Evolutionary conservation across 2,329 filamentous ascomycete genomes (phyloP), one percentile per base, ranked within the genome.

Genomic region (Pseudogymnoascus sp.): DNA sequence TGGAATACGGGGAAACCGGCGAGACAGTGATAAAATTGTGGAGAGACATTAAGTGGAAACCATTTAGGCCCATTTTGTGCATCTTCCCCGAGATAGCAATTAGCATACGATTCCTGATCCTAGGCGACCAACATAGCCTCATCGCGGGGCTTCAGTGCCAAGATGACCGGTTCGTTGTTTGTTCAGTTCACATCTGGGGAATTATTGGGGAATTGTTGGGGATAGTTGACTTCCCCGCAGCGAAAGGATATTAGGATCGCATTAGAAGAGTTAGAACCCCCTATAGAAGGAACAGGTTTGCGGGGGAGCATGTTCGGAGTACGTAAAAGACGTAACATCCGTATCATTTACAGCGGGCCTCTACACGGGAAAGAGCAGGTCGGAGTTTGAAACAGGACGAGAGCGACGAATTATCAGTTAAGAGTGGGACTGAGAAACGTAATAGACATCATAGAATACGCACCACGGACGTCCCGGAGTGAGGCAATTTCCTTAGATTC

Each of bases 401-500:
- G 31, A 12, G 31, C 31, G 31, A 34, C 31, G 31, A 34, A 34
- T 34, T 34, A 34, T 34, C 31, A 34, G 12, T 34, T 12, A 10
- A 34, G 31, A 57, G 51, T 57, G 51, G 51, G 51, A 57, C 51
- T n/a, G 51, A 11, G 29, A 57, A 57, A 57, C 51, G 51, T 57
- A 57, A 57, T 57, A 36, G 29, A 57, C 14, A 57, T 57, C 29
- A 57, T 57, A 29, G 16, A 57, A 51, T n/a, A 51, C 45, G 14
- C 51, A 34, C 51, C 51, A 57, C 51, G 29, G 51, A 57, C 18
- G 10, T n/a, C n/a, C 51, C 51, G 29, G 51, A 18, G 51, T 57
- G 51, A 57, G 51, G 51, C 51, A 57, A 57, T 57, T 57, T 57
- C 10, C 47, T 57, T 57, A 57, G 34, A 21, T 57, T 57, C 10